Base-by-base conservation (phyloP, 1,284 basidiomycete species). In the Termitomyces sp. region DNA sequence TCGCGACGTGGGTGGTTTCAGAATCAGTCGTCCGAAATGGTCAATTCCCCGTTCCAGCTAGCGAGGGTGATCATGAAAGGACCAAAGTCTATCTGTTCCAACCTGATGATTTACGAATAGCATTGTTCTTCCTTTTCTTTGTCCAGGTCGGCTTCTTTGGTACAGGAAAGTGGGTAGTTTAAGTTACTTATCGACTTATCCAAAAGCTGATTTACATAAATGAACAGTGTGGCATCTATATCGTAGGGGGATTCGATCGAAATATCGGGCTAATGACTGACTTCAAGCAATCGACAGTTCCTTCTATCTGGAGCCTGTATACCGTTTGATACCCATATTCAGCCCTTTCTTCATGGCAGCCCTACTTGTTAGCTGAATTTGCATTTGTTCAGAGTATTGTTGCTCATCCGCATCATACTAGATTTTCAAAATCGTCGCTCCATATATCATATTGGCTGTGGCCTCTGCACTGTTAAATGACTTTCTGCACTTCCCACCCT, bases 121-220 rank as follows among this genome's bases (percentile, higher is more conserved):
- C 88, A 0, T 59, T 94, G 21, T 90, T 92, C 67, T 94, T 93
- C 72, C 70, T 95, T 57, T 90, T 92, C 68, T 91, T 94, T 64
- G 84, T 94, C 3, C 92, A 95, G 64, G 81, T 92, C 47, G 92
- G 86, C 3, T 94, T 94, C 72, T 93, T 94, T 65, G 92, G 92
- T 10, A 92, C 85, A 31, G 90, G 90, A 71, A 92, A 92, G 89
- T 90, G 70, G 67, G 88, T 79, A 4, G 5, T 30, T 30, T 3
- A 24, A 21, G 28, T 12, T 45, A 36, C 5, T 33, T 1, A 13
- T 36, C 15, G 19, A 34, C 46, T 21, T 31, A 6, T 9, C 7
- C 15, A 7, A 41, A 30, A 38, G 13, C 17, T 43, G 21, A 43
- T 24, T 41, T 26, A 10, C 4, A 21, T 10, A 8, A 4, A 34